Percentiles rank a stretch among this genome's conserved stretches.
Conservation (phyloP, 768 basidiomycete genomes). For the Coprinellus micaceus region DNA sequence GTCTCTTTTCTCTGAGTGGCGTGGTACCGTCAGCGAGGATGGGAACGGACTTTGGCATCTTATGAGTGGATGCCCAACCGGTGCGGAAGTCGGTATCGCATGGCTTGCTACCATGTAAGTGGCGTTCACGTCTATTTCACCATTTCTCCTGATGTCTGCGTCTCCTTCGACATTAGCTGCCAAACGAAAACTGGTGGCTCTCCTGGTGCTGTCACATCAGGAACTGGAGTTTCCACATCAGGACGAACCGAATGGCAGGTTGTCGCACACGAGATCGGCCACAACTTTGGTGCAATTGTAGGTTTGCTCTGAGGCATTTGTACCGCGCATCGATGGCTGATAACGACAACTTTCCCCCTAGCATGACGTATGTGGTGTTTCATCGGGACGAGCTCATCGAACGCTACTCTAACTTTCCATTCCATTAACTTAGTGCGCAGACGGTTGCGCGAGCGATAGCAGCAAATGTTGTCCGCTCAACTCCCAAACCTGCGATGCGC, state of each 20-base stretch:
- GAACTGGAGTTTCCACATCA: slow-evolving; percentile 78
- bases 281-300: slow-evolving; percentile 88
- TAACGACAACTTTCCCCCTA: slow-evolving; percentile 17
- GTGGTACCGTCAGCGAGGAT: slow-evolving; percentile 69
- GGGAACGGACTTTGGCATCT: slow-evolving; percentile 84
- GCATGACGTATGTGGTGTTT: slow-evolving; percentile 49
- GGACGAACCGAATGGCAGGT: slow-evolving; percentile 81
- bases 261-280: slow-evolving; percentile 78
- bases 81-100: slow-evolving; percentile 82
- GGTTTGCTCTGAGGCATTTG: slow-evolving; percentile 26
- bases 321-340: background rate
- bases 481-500: slow-evolving; percentile 56
- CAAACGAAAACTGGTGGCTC: slow-evolving; percentile 43
- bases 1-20: slow-evolving; percentile 79
- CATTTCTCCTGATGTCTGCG: background rate
- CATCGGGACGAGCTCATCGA: slow-evolving; percentile 9
- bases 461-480: slow-evolving; percentile 68
- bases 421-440: slow-evolving; percentile 49
- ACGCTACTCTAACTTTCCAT: too few relatives aligned
- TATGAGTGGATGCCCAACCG: slow-evolving; percentile 79
- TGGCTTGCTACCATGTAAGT: slow-evolving; percentile 78
- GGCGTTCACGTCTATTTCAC: background rate
- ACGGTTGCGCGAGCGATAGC: slow-evolving; percentile 52
- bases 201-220: slow-evolving; percentile 56
- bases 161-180: slow-evolving; percentile 36